Conservation (phyloP, 2,329 filamentous ascomycete genomes). For the Ascochyta pisi region DNA sequence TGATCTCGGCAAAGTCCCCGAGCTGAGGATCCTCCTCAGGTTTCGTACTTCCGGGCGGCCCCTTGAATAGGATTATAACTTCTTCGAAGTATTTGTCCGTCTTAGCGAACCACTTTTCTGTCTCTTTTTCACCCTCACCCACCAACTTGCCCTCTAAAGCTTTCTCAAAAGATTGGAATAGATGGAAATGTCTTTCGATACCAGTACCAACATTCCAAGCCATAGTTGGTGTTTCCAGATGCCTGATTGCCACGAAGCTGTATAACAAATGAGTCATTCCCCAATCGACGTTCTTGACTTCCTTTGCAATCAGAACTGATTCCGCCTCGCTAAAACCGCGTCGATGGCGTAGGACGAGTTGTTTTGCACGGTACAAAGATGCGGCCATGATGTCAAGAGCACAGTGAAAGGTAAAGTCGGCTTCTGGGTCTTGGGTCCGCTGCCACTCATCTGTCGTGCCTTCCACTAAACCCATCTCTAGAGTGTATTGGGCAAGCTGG, state of each 20-base stretch:
- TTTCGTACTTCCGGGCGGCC: conserved; percentile 1
- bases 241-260: conserved; percentile 8
- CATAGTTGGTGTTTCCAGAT: conserved; percentile 10
- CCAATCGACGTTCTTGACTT: conserved; percentile 6
- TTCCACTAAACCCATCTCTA: conserved; percentile 15
- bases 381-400: conserved; percentile 10
- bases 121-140: conserved; percentile 1
- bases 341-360: conserved; percentile 2
- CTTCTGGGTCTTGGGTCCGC: conserved; percentile 7
- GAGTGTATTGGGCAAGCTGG: conserved; percentile 6
- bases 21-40: conserved; percentile 1
- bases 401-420: conserved; percentile 12
- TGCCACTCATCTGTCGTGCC: conserved; percentile 15
- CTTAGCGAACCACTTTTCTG: not conserved
- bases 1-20: conserved; percentile 1
- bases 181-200: conserved; percentile 12
- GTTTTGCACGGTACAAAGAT: conserved; percentile 1
- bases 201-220: conserved; percentile 15
- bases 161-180: conserved; percentile 3
- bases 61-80: conserved; percentile 11
- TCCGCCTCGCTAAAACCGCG: conserved; percentile 7
- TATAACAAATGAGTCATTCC: conserved; percentile 10
- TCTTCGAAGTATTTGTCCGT: conserved; percentile 13
- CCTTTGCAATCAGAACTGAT: conserved; percentile 1
- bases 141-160: conserved; percentile 8